Base-by-base conservation (phyloP, 1,139 yeast species). In the Kluyveromyces sp. region DNA sequence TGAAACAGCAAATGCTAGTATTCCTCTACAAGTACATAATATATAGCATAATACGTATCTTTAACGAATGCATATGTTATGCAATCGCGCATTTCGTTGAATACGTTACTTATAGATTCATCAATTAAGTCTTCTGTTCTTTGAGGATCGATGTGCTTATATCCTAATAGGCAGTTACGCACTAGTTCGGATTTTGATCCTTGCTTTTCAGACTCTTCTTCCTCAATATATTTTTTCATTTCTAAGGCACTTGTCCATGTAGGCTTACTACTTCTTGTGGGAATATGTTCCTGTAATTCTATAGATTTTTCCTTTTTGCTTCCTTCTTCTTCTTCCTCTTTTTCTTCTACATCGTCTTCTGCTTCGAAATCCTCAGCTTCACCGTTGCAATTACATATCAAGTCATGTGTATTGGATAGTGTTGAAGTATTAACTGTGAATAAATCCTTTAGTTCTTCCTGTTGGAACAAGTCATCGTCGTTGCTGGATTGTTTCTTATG, bases 401-500 rank as follows among this genome's bases (percentile, higher is more conserved):
- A 65, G 57, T 85, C 95, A 66, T 92, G 97, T 0, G 97, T 92
- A 55, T 85, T 83, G 51, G 88, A 81, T 8, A 55, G 62, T 0
- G 87, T 77, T 2, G 70, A 67, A 2, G 59, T 62, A 45, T 74
- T 67, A 2, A 89, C 64, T 1, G 82, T 77, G 61, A 92, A 90
- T 47, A 92, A 69, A 59, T 88, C 94, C 50, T 76, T 79, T 54
- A 92, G 69, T 54, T 87, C 96, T 7, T 72, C 74, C 45, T 71
- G 66, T 45, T 77, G 79, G 58, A 84, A 84, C 1, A 81, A 70
- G 8, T 41, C 43, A 51, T 75, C 74, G 48, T 73, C 77, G 41
- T 67, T 70, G 10, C 69, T 69, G 4, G 53, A 53, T 37, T 72
- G 71, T 43, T 72, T 10, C n/a, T 42, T 48, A 8, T 44, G 41